phyloP scores from a whole-genome alignment of 768 basidiomycete genomes.

The Boletus eberwhitei region DNA sequence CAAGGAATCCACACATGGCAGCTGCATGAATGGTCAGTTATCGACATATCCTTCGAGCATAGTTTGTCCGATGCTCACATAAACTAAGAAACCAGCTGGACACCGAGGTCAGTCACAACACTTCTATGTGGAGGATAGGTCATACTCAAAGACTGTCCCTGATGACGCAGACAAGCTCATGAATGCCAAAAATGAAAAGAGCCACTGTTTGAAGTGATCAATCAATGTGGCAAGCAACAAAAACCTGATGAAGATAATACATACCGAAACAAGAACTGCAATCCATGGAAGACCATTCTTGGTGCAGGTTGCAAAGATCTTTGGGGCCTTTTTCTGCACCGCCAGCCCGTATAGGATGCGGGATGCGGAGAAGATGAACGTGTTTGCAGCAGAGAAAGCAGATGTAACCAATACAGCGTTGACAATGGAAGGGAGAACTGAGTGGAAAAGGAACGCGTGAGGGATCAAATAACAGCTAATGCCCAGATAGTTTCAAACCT shows the following conservation, averaged over 20 bases:
- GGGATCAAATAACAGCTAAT: slow-evolving; percentile 8
- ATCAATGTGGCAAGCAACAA: slow-evolving; percentile 14
- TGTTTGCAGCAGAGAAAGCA: slow-evolving; percentile 70
- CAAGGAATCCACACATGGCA: slow-evolving; percentile 64
- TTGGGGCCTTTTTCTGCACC: slow-evolving; percentile 48
- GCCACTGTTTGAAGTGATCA: slow-evolving; percentile 21
- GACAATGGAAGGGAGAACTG: slow-evolving; percentile 62
- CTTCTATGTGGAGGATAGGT: background rate
- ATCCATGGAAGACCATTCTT: slow-evolving; percentile 49
- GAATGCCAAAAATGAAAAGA: slow-evolving; percentile 53
- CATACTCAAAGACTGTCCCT: slow-evolving; percentile 34
- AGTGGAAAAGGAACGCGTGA: background rate
- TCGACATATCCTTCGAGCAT: background rate
- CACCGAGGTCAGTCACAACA: slow-evolving; percentile 19
- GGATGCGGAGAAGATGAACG: slow-evolving; percentile 37
- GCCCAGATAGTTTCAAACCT: slow-evolving; percentile 30
- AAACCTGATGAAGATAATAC: background rate
- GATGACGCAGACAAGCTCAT: slow-evolving; percentile 61
- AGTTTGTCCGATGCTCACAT: slow-evolving; percentile 26
- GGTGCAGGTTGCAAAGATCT: slow-evolving; percentile 45
- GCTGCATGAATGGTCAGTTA: slow-evolving; percentile 15
- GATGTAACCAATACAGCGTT: slow-evolving; percentile 71
- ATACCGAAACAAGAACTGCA: slow-evolving; percentile 31
- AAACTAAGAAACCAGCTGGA: slow-evolving; percentile 68
- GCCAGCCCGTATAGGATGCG: slow-evolving; percentile 46